phyloP scores from a whole-genome alignment of 2,329 filamentous ascomycete genomes.

The Gnomoniopsis sp. region DNA sequence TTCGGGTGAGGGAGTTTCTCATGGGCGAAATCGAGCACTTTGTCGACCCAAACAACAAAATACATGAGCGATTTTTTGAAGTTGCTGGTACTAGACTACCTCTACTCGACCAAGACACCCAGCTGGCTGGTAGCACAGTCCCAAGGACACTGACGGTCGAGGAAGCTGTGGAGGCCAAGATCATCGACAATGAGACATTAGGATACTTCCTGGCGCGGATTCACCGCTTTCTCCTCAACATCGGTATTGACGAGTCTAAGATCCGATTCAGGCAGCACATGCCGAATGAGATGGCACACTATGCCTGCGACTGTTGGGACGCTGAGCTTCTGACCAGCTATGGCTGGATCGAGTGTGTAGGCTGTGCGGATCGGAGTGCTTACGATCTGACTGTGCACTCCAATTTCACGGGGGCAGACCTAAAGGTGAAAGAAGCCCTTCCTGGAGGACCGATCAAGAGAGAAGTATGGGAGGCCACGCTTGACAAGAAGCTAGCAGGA shows the following conservation, averaged over 20 bases:
- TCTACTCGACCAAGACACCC: constrained; percentile 58
- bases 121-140: constrained; percentile 58
- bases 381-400: constrained; percentile 65
- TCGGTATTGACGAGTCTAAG: constrained; percentile 60
- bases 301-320: constrained; percentile 70
- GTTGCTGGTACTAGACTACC: constrained; percentile 59
- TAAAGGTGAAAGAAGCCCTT: constrained; percentile 58
- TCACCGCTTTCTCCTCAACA: constrained; percentile 58
- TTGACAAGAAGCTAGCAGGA: constrained; percentile 67
- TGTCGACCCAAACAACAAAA: constrained; percentile 65
- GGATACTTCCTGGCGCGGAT: constrained; percentile 68
- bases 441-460: constrained; percentile 55
- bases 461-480: constrained; percentile 59
- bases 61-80: constrained; percentile 60
- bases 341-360: constrained; percentile 69
- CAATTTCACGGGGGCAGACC: constrained; percentile 59
- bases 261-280: constrained; percentile 69
- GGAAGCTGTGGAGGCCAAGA: constrained; percentile 55
- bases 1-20: constrained; percentile 65
- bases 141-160: constrained; percentile 55
- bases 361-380: constrained; percentile 64
- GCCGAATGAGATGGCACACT: constrained; percentile 70
- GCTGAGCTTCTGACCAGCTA: constrained; percentile 46
- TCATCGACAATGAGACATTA: constrained; percentile 67
- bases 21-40: constrained; percentile 71